Base-by-base conservation (phyloP, 768 basidiomycete genomes). In the Lactarius hengduanensis region DNA sequence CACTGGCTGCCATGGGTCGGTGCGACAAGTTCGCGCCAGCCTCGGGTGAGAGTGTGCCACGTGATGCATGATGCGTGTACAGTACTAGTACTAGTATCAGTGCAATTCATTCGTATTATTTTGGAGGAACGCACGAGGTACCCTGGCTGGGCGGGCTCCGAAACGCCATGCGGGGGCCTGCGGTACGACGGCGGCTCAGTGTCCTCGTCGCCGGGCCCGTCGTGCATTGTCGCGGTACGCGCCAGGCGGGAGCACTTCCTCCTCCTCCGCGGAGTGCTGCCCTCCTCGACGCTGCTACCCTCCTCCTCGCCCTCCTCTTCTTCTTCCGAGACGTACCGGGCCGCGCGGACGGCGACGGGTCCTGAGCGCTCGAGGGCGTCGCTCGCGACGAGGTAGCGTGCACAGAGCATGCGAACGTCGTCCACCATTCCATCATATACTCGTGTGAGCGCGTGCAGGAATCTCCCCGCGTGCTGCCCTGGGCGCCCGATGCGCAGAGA, bases 401-500 rank as follows among this genome's bases (percentile, higher is more conserved):
- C 94, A 72, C 94, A 96, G 45, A 96, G 79, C 93, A 96, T 94
- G 67, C 92, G 78, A 47, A 96, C 82, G 74, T 98, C 97, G 74
- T 98, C 97, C 97, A 98, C 93, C 97, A 97, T 79, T 99, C 97
- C 94, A 98, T 94, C 93, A 98, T 94, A 71, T 98, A 96, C 69
- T 98, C 96, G 70, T 91, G 86, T 65, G 88, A 90, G 67, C 96
- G 80, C 56, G 91, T 84, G 41, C 94, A n/a, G 84, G 83, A 99
- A 98, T 57, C 87, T 91, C 87, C 91, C 98, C 32, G 92, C 92
- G 72, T 86, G 83, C 62, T 85, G 79, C 30, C 81, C 76, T 41
- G 78, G 73, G 61, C 74, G 67, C 41, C 75, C 30, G 30, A 69
- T 64, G 34, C 83, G 73, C 72, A 87, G 73, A 2, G 82, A 80